phyloP scores from a whole-genome alignment of 345 rosid genomes.

The Geranium rotundifolium region DNA sequence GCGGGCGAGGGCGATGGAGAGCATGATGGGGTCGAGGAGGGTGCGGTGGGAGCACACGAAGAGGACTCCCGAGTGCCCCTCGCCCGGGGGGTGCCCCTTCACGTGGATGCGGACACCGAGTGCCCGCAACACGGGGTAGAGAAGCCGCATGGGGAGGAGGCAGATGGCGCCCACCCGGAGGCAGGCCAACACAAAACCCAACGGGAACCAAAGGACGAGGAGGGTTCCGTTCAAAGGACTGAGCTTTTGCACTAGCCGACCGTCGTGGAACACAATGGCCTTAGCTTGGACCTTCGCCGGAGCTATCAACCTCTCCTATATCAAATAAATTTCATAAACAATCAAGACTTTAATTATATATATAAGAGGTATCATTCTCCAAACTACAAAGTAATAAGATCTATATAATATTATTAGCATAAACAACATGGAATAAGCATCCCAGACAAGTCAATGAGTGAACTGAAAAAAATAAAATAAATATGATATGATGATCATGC shows the following conservation, averaged over 20 bases:
- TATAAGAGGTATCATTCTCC: too few species aligned
- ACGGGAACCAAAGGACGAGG: constrained; percentile 50
- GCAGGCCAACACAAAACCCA: too few species aligned
- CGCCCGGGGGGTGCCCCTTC: constrained; percentile 58
- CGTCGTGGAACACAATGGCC: constrained; percentile 69
- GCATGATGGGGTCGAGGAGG: constrained; percentile 64
- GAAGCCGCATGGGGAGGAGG: constrained; percentile 49
- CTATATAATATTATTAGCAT: too few species aligned
- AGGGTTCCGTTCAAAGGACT: constrained; percentile 52
- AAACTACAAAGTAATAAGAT: too few species aligned
- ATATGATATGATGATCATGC: too few species aligned
- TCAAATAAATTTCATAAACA: too few species aligned
- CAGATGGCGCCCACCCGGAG: constrained; percentile 42
- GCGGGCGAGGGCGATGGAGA: constrained; percentile 61
- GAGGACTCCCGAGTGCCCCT: constrained; percentile 49
- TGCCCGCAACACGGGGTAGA: constrained; percentile 42
- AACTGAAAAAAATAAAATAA: too few species aligned
- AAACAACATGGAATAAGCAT: too few species aligned
- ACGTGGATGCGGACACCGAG: constrained; percentile 53
- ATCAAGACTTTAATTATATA: too few species aligned
- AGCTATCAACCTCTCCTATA: constrained; percentile 28
- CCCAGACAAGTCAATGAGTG: too few species aligned
- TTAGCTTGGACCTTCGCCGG: constrained; percentile 26
- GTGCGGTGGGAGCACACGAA: constrained; percentile 66
- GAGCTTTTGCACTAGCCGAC: constrained; percentile 68